Percentiles rank a stretch among this genome's conserved stretches.
These are phyloP conservation scores for Usnea hakonensis DNA, from an alignment of 495 filamentous ascomycete genomes.

Conservation along the genomic window DNA sequence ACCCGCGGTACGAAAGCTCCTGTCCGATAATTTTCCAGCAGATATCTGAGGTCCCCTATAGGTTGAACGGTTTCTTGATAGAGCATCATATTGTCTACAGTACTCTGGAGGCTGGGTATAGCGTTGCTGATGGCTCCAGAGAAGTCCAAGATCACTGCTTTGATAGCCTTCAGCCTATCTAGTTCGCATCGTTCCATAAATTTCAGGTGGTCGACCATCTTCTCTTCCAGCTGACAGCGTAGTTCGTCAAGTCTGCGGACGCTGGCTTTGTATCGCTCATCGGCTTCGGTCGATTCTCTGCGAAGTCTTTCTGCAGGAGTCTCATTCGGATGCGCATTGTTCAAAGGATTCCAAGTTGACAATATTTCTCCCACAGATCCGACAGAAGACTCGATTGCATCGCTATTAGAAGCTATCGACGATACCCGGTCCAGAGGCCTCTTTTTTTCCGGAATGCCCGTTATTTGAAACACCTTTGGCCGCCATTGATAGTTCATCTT, in stretches of 20 bases:
- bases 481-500: constrained; percentile 98
- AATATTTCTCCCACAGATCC: constrained; percentile 80
- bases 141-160: constrained; percentile 94
- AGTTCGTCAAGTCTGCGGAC: constrained; percentile 81
- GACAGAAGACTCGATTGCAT: constrained; percentile 62
- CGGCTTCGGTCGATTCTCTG: constrained; percentile 81
- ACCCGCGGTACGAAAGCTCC: constrained; percentile 86
- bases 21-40: constrained; percentile 96
- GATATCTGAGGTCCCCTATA: constrained; percentile 79
- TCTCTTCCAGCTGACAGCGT: constrained; percentile 89
- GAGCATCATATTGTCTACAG: constrained; percentile 96
- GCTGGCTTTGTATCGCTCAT: constrained; percentile 84
- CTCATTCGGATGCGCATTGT: constrained; percentile 83
- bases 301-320: constrained; percentile 79
- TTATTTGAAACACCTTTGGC: constrained; percentile 77
- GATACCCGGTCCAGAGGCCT: constrained; percentile 60
- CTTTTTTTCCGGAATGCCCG: constrained; percentile 84
- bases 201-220: constrained; percentile 81
- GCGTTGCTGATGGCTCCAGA: constrained; percentile 97
- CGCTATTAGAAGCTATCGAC: constrained; percentile 50
- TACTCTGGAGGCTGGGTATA: constrained; percentile 89
- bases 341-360: constrained; percentile 82
- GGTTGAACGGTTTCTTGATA: constrained; percentile 98
- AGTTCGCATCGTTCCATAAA: constrained; percentile 98
- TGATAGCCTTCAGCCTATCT: constrained; percentile 93